Evolutionary conservation across 75 land plant genomes (phyloP).

Genomic region (Ceratopteris richardii): DNA sequence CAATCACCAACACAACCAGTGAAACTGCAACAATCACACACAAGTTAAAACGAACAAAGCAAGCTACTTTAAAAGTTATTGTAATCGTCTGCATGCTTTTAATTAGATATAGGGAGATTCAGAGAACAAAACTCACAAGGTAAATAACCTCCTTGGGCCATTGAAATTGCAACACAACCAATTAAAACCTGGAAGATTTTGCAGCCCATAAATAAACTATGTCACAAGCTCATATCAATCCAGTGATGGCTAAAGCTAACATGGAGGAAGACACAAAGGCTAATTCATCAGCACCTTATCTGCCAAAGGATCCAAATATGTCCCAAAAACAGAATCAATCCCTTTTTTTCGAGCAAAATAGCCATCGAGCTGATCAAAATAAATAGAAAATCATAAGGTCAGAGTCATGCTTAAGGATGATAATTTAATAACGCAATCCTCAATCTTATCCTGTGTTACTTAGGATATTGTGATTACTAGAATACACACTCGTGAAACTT

Average conservation of each 20-base stretch:
- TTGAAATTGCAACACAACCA: slow-evolving; percentile 87
- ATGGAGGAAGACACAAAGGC: no score
- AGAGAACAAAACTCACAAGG: slow-evolving; percentile 80
- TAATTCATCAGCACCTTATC: no score
- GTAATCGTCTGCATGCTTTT: no score
- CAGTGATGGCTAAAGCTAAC: no score
- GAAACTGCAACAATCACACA: slow-evolving; percentile 48
- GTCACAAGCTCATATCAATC: no score
- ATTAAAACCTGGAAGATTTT: slow-evolving; percentile 64
- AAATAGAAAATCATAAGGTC: neutral
- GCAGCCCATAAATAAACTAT: no score
- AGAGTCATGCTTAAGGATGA: neutral
- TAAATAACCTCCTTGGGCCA: slow-evolving; percentile 70
- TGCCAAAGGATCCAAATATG: slow-evolving; percentile 95
- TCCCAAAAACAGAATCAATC: slow-evolving; percentile 78
- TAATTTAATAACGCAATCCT: no score
- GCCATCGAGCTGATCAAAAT: slow-evolving; percentile 70
- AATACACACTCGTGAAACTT: no score
- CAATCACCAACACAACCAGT: slow-evolving; percentile 71
- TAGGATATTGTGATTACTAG: no score
- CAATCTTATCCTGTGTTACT: no score
- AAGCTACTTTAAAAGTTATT: no score
- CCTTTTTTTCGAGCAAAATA: slow-evolving; percentile 70
- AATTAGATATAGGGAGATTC: no score
- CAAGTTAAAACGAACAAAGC: slow-evolving; percentile 49